Evolutionary conservation across 148 eudicot species (phyloP).

Genomic region (Pharnaceum exiguum): DNA sequence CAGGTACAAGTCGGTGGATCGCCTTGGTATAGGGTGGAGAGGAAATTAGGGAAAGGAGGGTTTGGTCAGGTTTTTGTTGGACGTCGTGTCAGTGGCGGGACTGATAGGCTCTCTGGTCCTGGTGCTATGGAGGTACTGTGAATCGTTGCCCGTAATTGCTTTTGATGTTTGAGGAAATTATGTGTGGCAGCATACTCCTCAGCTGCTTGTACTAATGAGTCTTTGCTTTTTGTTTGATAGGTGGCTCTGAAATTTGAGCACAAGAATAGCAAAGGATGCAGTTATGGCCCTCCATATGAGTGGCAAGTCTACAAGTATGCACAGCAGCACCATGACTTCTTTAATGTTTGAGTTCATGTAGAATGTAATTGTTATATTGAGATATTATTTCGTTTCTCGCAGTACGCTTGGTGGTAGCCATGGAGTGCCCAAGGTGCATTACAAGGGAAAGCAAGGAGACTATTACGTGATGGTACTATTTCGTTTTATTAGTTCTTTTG

Average conservation of each 20-base stretch:
- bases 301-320: conserved; percentile 95
- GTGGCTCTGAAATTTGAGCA: conserved; percentile 94
- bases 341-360: neutral
- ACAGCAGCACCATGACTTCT: neutral
- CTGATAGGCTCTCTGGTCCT: conserved; percentile 52
- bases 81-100: conserved; percentile 69
- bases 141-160: too few relatives aligned
- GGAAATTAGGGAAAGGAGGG: conserved; percentile 88
- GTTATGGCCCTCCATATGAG: conserved; percentile 88
- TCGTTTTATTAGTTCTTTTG: neutral
- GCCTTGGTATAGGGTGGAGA: conserved; percentile 70
- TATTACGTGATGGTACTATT: conserved; percentile 71
- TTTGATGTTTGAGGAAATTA: too few relatives aligned
- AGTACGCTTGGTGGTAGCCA: conserved; percentile 89
- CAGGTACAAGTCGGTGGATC: conserved; percentile 90
- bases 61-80: conserved; percentile 94
- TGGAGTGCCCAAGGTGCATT: conserved; percentile 86
- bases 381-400: conserved; percentile 17
- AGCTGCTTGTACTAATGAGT: neutral
- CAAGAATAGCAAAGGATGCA: conserved; percentile 87
- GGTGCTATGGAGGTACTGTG: conserved; percentile 67
- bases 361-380: neutral
- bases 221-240: conserved; percentile 19
- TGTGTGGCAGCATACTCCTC: too few relatives aligned
- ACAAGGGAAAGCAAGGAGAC: conserved; percentile 88